Evolutionary conservation across 2,329 filamentous ascomycete species (phyloP).

Genomic region (Emericellopsis atlantica): DNA sequence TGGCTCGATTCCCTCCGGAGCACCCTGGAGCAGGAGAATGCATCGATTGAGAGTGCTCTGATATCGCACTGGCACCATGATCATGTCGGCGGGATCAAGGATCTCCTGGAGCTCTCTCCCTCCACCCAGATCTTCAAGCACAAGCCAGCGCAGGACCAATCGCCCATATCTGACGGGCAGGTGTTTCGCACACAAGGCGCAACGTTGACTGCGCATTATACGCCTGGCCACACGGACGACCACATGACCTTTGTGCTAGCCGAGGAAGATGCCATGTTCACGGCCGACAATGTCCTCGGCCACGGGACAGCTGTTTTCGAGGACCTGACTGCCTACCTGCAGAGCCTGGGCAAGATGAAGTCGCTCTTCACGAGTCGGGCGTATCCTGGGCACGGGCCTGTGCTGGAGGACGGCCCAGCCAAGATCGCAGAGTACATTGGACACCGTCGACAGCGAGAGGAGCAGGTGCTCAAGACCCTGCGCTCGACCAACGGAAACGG

Average conservation of each 20-base stretch:
- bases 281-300: conserved; percentile 78
- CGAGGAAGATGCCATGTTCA: conserved; percentile 77
- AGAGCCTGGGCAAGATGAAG: conserved; percentile 57
- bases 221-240: conserved; percentile 63
- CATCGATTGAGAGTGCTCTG: conserved; percentile 55
- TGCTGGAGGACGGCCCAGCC: conserved; percentile 57
- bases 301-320: conserved; percentile 82
- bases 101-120: conserved; percentile 55
- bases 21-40: conserved; percentile 55
- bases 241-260: conserved; percentile 69
- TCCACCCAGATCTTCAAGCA: conserved; percentile 54
- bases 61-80: conserved; percentile 92
- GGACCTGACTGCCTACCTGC: conserved; percentile 56
- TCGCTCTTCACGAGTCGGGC: conserved; percentile 52
- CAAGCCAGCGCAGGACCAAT: conserved; percentile 37
- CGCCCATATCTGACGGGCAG: conserved; percentile 33
- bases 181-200: conserved; percentile 45
- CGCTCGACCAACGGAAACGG: conserved; percentile 19
- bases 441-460: conserved; percentile 69
- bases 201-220: conserved; percentile 51
- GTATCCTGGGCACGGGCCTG: conserved; percentile 80
- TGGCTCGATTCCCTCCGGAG: conserved; percentile 59
- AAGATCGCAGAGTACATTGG: conserved; percentile 74
- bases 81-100: conserved; percentile 63
- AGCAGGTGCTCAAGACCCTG: conserved; percentile 60